Evolutionary conservation across 2,329 filamentous ascomycete genomes (phyloP), one percentile per base, ranked within the genome.

Genomic region (Magnaporthales sp.): DNA sequence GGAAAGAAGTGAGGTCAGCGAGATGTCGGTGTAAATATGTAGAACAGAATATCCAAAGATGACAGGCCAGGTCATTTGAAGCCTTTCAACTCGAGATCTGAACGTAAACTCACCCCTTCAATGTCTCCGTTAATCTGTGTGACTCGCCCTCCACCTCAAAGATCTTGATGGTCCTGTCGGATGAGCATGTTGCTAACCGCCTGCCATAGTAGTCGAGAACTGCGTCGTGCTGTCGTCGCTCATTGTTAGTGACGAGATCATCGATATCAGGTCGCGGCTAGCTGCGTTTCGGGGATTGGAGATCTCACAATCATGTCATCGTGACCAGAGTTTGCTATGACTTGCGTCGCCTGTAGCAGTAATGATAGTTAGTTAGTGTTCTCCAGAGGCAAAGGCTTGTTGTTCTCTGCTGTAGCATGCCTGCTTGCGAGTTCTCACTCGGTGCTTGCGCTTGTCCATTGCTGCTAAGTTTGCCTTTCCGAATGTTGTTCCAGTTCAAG

Each of bases 231-330:
- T 92, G 72, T 73, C 70, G 61, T 11, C 29, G 9, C 15, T 15
- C 29, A 46, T 58, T 69, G 69, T 71, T 70, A 66, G 67, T 22
- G 26, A 31, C 29, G 29, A 61, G 27, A 27, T 27, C 19, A 15
- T 62, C 63, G 30, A 13, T 38, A 30, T 65, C 66, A 26, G 58
- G 10, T 63, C 46, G 19, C 51, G 6, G 29, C 58, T 54, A 7
- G 62, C 62, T n/a, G 30, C 62, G 30, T 11, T 29, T 29, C 29
- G 26, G 5, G 62, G 58, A 62, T 19, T 31, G 13, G 24, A 15
- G 38, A 72, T 87, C 91, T 75, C 93, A 98, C 94, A 86, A 99
- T 97, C 94, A 98, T 98, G 78, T 97, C 94, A 90, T 98, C 94
- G 83, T 99, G 95, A 76, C 91, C 90, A 69, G 90, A 91, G 79